A percentile compares a stretch with the other conserved stretches of the same genome.
phyloP scores from a whole-genome alignment of 2,329 filamentous ascomycete species.

The Gaeumannomyces sp. region DNA sequence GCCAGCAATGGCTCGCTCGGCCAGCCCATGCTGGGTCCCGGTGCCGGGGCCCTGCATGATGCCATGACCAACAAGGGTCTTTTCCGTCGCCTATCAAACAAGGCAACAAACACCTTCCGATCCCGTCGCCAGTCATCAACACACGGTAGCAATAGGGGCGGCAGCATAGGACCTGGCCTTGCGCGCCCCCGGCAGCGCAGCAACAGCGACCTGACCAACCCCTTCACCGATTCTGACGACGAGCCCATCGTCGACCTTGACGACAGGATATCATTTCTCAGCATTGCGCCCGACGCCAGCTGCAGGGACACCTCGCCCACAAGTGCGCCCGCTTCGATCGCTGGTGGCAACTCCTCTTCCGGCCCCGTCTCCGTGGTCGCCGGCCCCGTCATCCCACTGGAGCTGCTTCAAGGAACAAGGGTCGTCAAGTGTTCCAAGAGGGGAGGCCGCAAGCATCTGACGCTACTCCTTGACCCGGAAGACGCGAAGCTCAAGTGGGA shows the following conservation, averaged over 20 bases:
- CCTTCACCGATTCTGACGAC: slow-evolving; percentile 38
- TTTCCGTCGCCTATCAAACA: slow-evolving; percentile 79
- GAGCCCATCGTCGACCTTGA: slow-evolving; percentile 41
- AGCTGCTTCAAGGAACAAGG: slow-evolving; percentile 70
- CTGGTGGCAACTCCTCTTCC: slow-evolving; percentile 29
- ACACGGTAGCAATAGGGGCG: slow-evolving; percentile 70
- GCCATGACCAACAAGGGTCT: slow-evolving; percentile 45
- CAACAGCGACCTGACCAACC: slow-evolving; percentile 46
- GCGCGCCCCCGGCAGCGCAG: slow-evolving; percentile 27
- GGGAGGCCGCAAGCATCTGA: slow-evolving; percentile 70
- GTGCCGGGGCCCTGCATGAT: slow-evolving; percentile 51
- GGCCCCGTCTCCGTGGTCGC: slow-evolving; percentile 27
- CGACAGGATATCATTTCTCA: slow-evolving; percentile 39
- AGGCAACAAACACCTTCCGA: slow-evolving; percentile 61
- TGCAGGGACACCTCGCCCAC: slow-evolving; percentile 41
- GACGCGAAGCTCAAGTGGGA: slow-evolving; percentile 88
- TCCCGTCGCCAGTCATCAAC: slow-evolving; percentile 69
- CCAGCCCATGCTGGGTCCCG: slow-evolving; percentile 46
- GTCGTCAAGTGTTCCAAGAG: slow-evolving; percentile 85
- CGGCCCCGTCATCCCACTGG: slow-evolving; percentile 69
- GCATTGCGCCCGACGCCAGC: slow-evolving; percentile 24
- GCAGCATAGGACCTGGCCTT: slow-evolving; percentile 83
- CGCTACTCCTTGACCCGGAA: slow-evolving; percentile 69
- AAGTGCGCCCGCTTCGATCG: slow-evolving; percentile 40
- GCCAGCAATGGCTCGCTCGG: slow-evolving; percentile 58